phyloP scores from a whole-genome alignment of 78 protist genomes.

The Dictyostelium firmibasis region DNA sequence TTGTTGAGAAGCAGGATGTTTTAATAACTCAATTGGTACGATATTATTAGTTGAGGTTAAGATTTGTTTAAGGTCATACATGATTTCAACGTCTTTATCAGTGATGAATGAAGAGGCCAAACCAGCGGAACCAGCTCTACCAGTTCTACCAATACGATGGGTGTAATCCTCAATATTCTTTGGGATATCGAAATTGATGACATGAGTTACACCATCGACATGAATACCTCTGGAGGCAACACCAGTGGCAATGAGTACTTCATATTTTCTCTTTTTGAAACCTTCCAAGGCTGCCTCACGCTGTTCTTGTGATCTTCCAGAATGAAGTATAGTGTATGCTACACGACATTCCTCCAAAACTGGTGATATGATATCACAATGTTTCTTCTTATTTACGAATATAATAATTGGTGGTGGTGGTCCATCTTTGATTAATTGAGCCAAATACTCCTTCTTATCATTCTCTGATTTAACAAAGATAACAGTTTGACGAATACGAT shows the following conservation, averaged over 20 bases:
- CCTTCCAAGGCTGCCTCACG: constrained; percentile 84
- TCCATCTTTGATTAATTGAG: constrained; percentile 3
- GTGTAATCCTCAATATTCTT: constrained; percentile 84
- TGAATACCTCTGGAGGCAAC: constrained; percentile 93
- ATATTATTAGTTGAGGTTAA: constrained; percentile 39
- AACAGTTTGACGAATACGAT: constrained; percentile 86
- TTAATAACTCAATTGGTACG: constrained; percentile 71
- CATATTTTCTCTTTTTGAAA: constrained; percentile 46
- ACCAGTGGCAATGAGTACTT: constrained; percentile 90
- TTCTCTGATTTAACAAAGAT: constrained; percentile 75
- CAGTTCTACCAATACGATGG: constrained; percentile 97
- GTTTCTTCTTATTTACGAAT: constrained; percentile 87
- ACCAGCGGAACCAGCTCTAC: constrained; percentile 97
- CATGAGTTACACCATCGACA: constrained; percentile 91
- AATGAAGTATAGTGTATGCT: constrained; percentile 68
- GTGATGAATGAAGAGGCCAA: constrained; percentile 91
- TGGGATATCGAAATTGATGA: constrained; percentile 97
- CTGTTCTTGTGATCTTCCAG: constrained; percentile 82
- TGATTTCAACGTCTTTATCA: constrained; percentile 82
- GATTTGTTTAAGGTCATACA: constrained; percentile 86
- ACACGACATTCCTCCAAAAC: constrained; percentile 37
- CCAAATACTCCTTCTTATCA: constrained; percentile 60
- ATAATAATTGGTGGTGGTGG: constrained; percentile 91
- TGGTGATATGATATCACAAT: constrained; percentile 58
- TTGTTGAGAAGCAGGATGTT: constrained; percentile 62